Conservation (phyloP, 345 rosid species). For the Aethionema arabicum region DNA sequence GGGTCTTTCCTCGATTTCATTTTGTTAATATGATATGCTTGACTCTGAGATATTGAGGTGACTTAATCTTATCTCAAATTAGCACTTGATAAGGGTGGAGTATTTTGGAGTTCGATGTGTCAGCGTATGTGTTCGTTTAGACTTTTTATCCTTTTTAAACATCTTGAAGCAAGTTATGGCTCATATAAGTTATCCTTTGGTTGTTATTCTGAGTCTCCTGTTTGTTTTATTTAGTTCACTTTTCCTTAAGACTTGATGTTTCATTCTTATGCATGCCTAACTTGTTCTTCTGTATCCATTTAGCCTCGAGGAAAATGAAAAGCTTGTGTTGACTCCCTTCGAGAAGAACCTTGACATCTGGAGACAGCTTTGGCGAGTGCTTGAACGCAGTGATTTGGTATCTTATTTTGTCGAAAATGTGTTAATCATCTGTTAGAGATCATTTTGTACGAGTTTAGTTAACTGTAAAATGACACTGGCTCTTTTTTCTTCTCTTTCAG, state of each 20-base stretch:
- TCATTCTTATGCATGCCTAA: slow-evolving; percentile 18
- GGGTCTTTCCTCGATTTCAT: neutral
- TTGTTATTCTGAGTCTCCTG: neutral
- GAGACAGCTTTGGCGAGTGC: slow-evolving; percentile 99
- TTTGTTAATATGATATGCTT: slow-evolving; percentile 1
- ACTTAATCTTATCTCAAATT: slow-evolving; percentile 1
- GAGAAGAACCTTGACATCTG: slow-evolving; percentile 97
- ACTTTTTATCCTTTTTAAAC: neutral
- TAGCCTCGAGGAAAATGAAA: slow-evolving; percentile 96
- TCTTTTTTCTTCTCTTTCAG: slow-evolving; percentile 41
- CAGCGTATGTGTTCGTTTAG: neutral
- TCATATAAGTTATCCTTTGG: neutral
- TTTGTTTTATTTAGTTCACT: slow-evolving; percentile 5
- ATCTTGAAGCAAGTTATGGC: neutral
- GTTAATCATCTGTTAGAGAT: neutral
- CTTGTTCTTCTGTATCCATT: slow-evolving; percentile 22
- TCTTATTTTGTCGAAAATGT: slow-evolving; percentile 15
- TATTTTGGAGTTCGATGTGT: neutral
- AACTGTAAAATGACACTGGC: neutral
- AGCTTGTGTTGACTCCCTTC: slow-evolving; percentile 88
- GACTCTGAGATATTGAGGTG: neutral
- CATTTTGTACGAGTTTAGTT: neutral
- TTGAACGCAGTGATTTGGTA: slow-evolving; percentile 96
- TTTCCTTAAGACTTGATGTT: slow-evolving; percentile 1
- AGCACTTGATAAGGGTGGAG: neutral